Percentiles rank a stretch among this genome's conserved stretches.
Conservation (phyloP, 2,329 filamentous ascomycete genomes). For the Epichloe festucae region DNA sequence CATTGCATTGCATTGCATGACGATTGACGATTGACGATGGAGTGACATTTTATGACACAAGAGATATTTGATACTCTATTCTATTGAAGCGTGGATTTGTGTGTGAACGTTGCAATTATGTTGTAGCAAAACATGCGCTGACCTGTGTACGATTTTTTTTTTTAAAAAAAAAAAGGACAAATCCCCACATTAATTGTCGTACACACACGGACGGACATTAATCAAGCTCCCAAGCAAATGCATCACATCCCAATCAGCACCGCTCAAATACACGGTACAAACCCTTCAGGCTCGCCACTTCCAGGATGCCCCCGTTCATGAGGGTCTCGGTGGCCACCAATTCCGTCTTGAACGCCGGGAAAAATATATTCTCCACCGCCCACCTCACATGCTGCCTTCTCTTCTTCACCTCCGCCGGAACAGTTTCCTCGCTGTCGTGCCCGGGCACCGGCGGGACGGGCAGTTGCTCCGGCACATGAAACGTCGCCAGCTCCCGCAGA, state of each 20-base stretch:
- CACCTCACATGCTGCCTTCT: conserved; percentile 58
- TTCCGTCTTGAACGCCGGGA: conserved; percentile 74
- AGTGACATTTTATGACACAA: too few species aligned
- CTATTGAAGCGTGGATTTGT: background rate
- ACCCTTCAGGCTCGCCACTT: conserved; percentile 85
- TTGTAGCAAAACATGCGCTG: too few species aligned
- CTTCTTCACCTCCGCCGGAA: conserved; percentile 38
- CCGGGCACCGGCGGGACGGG: conserved; percentile 34
- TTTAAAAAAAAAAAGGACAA: background rate
- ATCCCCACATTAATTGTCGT: background rate
- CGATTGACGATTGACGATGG: too few species aligned
- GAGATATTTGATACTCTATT: background rate
- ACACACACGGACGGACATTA: background rate
- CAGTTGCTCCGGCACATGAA: conserved; percentile 80
- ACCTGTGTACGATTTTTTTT: too few species aligned
- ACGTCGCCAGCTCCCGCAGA: conserved; percentile 72
- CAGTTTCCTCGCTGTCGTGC: conserved; percentile 22
- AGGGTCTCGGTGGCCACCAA: conserved; percentile 70
- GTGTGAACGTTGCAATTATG: too few species aligned
- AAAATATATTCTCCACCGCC: conserved; percentile 73
- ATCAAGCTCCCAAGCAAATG: background rate
- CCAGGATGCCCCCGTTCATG: conserved; percentile 61
- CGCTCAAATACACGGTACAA: conserved; percentile 91
- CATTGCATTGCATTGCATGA: too few species aligned
- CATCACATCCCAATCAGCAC: conserved; percentile 45